These are phyloP conservation scores for Penicillium glabrum DNA, from an alignment of 2,329 filamentous ascomycete genomes.

Conservation along the genomic window DNA sequence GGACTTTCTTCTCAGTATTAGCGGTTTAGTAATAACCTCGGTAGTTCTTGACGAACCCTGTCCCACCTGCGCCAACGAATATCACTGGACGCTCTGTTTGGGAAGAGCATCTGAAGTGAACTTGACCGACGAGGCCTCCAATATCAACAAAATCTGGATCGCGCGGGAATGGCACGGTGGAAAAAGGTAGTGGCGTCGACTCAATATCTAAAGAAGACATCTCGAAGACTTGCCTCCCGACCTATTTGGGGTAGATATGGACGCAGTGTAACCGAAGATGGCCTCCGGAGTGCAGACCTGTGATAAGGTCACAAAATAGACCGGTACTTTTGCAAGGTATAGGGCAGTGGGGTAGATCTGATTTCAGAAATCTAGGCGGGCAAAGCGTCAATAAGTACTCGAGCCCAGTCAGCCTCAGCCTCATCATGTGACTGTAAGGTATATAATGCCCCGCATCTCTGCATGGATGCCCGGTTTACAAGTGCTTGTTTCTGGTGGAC, in stretches of 20 bases:
- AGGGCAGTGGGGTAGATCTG: neutral
- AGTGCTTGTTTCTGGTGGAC: neutral
- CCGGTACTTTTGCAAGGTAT: neutral
- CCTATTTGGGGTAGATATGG: neutral
- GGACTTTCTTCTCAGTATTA: neutral
- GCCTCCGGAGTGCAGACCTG: neutral
- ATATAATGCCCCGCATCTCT: neutral
- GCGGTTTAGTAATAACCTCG: neutral
- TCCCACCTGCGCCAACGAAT: neutral
- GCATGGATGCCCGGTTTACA: neutral
- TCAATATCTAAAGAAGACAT: neutral
- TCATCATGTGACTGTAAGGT: neutral
- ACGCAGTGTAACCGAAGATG: neutral
- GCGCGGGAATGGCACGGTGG: neutral
- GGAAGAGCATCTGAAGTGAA: neutral
- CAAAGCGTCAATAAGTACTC: neutral
- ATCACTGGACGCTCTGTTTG: neutral
- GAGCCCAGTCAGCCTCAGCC: neutral
- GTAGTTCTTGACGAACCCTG: neutral
- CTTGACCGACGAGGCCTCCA: neutral
- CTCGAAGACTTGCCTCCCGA: neutral
- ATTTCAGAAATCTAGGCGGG: neutral
- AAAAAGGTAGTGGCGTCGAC: neutral
- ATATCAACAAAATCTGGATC: neutral
- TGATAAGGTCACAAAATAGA: neutral